phyloP scores from a whole-genome alignment of 495 filamentous ascomycete genomes.

The Penicillium malachiteum region DNA sequence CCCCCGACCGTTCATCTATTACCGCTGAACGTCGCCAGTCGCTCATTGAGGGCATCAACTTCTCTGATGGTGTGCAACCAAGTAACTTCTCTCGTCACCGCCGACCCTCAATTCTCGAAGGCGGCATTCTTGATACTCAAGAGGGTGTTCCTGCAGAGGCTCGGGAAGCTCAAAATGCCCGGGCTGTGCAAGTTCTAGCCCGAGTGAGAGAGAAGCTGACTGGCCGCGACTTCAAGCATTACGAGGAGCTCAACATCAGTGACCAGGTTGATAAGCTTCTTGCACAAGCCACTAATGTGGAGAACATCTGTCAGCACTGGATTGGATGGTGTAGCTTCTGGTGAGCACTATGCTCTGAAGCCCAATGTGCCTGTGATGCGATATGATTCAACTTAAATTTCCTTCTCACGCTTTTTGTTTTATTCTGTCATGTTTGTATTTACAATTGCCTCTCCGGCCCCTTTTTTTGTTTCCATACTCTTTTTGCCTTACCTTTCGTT shows the following conservation, averaged over 20 bases:
- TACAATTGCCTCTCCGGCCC: too few species aligned
- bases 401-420: constrained; percentile 7
- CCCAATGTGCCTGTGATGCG: constrained; percentile 19
- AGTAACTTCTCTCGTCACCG: constrained; percentile 49
- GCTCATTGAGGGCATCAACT: constrained; percentile 66
- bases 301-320: constrained; percentile 98
- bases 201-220: constrained; percentile 95
- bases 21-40: constrained; percentile 75
- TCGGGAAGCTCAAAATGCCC: constrained; percentile 84
- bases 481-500: constrained; percentile 1
- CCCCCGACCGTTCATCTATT: constrained; percentile 75
- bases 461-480: constrained; percentile 8
- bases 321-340: constrained; percentile 97
- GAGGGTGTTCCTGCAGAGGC: constrained; percentile 52
- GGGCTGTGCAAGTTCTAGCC: constrained; percentile 86
- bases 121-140: constrained; percentile 48
- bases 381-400: constrained; percentile 12
- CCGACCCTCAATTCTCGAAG: constrained; percentile 51
- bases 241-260: constrained; percentile 79
- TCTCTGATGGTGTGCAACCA: constrained; percentile 44
- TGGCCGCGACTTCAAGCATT: constrained; percentile 60
- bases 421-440: not conserved
- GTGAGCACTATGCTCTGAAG: constrained; percentile 42
- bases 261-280: constrained; percentile 92
- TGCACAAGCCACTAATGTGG: constrained; percentile 89